These are phyloP conservation scores for Umbelopsis sp. DNA, from an alignment of 192 early-diverging fungal species.

Conservation along the genomic window DNA sequence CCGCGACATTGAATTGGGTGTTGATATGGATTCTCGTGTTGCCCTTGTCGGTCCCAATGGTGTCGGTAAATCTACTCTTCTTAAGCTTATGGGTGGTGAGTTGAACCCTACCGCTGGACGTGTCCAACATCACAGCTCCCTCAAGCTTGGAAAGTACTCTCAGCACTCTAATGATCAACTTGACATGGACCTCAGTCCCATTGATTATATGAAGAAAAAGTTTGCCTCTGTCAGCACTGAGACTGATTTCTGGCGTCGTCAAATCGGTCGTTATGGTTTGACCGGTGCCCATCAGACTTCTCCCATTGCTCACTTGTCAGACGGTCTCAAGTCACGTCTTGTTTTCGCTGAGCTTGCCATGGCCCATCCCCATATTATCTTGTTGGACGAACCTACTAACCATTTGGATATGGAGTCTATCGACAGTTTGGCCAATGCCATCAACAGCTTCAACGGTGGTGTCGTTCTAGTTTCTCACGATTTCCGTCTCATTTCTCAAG, in stretches of 20 bases:
- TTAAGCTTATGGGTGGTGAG: slow-evolving; percentile 95
- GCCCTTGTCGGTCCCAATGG: slow-evolving; percentile 97
- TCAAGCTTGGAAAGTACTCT: slow-evolving; percentile 96
- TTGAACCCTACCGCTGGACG: slow-evolving; percentile 83
- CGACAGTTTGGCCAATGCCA: slow-evolving; percentile 93
- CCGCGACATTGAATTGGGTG: slow-evolving; percentile 86
- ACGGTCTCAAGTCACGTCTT: slow-evolving; percentile 94
- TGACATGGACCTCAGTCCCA: slow-evolving; percentile 80
- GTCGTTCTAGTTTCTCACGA: slow-evolving; percentile 99
- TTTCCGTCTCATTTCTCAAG: slow-evolving; percentile 96
- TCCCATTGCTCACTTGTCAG: slow-evolving; percentile 86
- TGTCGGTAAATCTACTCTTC: slow-evolving; percentile 93
- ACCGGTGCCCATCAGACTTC: slow-evolving; percentile 92
- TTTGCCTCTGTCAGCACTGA: slow-evolving; percentile 87
- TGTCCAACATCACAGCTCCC: slow-evolving; percentile 85
- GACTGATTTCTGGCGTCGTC: slow-evolving; percentile 84
- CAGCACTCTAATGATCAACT: slow-evolving; percentile 99
- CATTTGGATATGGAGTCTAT: slow-evolving; percentile 93
- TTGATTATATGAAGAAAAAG: slow-evolving; percentile 87
- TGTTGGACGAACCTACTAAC: slow-evolving; percentile 99
- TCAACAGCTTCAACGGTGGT: slow-evolving; percentile 94
- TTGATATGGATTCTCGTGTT: slow-evolving; percentile 98
- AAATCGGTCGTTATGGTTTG: slow-evolving; percentile 92
- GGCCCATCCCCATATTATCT: slow-evolving; percentile 87
- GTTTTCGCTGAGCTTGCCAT: slow-evolving; percentile 95